Evolutionary conservation across 2,329 filamentous ascomycete genomes (phyloP), one percentile per base, ranked within the genome.

Genomic region (Fonsecaea nubica): DNA sequence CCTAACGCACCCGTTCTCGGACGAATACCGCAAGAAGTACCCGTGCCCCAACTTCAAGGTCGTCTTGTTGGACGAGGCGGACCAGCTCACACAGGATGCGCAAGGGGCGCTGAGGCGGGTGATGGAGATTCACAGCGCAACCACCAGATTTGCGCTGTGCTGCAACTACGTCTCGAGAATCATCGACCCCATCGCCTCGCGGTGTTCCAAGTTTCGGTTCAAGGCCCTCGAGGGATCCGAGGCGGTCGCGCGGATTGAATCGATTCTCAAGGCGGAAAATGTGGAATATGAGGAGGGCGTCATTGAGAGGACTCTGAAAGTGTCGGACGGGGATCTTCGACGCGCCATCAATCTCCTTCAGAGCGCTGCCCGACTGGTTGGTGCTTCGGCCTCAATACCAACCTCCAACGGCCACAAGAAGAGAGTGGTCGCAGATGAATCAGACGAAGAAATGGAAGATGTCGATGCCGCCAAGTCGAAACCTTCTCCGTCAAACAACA

Each of bases 101-200:
- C 95, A 99, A 82, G 92, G 89, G 67, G 95, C 96, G 4, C 84
- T 99, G 64, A 86, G 95, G 71, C 87, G 96, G 62, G 99, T 95
- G 1, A 99, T 99, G 95, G 95, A 99, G 81, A 96, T 93, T 54
- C 98, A 98, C 80, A 92, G 88, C 78, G 93, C 93, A 75, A 97
- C 98, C 80, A 99, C 95, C 1, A 87, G 95, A 13, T 99, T 99
- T 79, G 98, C 95, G 76, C 84, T 99, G 50, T 94, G 98, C 65
- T 99, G 96, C 81, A 99, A 99, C 80, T 99, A 99, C 75, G 95
- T 99, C 13, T 98, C 95, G 3, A 86, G 95, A 66, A 99, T 99
- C 76, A 99, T 99, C 75, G 95, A 99, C 76, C 96, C 95, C 6
- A 82, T 99, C 25, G 95, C 95, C 1, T 93, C 89, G 77, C 87